Percentiles rank a stretch among this genome's conserved stretches.
These are phyloP conservation scores for Ilyonectria robusta DNA, from an alignment of 2,329 filamentous ascomycete genomes.

Conservation along the genomic window DNA sequence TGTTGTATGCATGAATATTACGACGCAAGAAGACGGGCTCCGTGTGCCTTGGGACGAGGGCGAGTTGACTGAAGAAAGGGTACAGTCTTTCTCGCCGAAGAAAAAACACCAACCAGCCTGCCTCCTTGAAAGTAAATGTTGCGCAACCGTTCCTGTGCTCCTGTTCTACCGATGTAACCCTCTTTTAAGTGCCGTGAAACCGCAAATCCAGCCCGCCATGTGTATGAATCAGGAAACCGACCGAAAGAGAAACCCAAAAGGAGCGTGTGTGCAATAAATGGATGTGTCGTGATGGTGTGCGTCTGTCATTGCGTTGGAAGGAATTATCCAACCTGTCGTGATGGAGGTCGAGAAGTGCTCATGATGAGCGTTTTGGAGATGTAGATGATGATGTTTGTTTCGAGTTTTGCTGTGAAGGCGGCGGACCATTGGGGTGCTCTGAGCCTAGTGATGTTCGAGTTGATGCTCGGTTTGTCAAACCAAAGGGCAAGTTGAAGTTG, in stretches of 20 bases:
- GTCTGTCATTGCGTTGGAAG: not conserved
- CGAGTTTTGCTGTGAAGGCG: not conserved
- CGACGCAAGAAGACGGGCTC: constrained; percentile 11
- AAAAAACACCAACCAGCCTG: not conserved
- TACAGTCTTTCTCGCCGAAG: not conserved
- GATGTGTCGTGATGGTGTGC: constrained; percentile 5
- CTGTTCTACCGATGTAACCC: constrained; percentile 8
- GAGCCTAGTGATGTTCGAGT: not conserved
- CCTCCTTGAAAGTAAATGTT: not conserved
- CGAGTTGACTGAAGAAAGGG: not conserved
- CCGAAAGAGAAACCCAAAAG: not conserved
- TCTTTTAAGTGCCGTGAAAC: constrained; percentile 6
- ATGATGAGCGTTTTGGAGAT: not conserved
- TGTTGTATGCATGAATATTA: constrained; percentile 21
- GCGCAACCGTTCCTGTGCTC: constrained; percentile 7
- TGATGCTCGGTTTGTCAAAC: not conserved
- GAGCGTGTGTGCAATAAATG: not conserved
- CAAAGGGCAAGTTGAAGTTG: constrained; percentile 27
- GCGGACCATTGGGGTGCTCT: not conserved
- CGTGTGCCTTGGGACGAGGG: constrained; percentile 6
- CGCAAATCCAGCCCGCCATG: not conserved
- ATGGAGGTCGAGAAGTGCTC: not conserved
- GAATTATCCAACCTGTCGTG: not conserved
- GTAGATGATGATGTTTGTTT: not conserved
- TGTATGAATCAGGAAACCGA: not conserved